Conservation (phyloP, 371 early-diverging fungal species). For the Mucor sp. region DNA sequence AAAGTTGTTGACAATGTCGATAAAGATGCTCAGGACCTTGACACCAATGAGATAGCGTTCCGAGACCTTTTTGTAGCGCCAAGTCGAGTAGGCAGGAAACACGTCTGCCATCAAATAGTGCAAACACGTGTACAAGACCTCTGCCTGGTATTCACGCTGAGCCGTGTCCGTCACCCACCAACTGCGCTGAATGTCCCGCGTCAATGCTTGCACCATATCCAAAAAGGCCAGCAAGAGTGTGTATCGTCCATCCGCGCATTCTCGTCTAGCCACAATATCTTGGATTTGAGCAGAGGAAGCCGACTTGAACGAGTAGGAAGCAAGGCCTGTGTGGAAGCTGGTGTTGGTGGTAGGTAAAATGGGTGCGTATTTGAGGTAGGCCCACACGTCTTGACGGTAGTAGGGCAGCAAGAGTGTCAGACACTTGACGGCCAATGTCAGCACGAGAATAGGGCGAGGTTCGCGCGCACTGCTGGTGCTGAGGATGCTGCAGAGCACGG, state of each 20-base stretch:
- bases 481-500: slow-evolving; percentile 31
- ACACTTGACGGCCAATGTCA: slow-evolving; percentile 34
- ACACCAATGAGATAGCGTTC: slow-evolving; percentile 45
- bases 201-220: slow-evolving; percentile 42
- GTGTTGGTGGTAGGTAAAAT: slow-evolving; percentile 36
- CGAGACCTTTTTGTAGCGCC: slow-evolving; percentile 46
- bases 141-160: slow-evolving; percentile 24
- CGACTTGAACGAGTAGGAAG: background rate
- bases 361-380: slow-evolving; percentile 30
- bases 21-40: slow-evolving; percentile 40
- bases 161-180: slow-evolving; percentile 32
- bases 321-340: slow-evolving; percentile 8
- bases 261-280: slow-evolving; percentile 35
- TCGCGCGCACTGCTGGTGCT: slow-evolving; percentile 13
- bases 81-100: slow-evolving; percentile 41
- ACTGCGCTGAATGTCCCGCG: slow-evolving; percentile 38
- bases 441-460: slow-evolving; percentile 22
- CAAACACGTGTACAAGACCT: slow-evolving; percentile 33
- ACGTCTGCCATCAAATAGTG: slow-evolving; percentile 47
- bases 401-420: slow-evolving; percentile 36
- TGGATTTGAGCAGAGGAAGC: slow-evolving; percentile 31
- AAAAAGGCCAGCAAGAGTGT: slow-evolving; percentile 38
- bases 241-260: slow-evolving; percentile 37
- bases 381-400: slow-evolving; percentile 36
- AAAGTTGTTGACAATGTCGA: slow-evolving; percentile 35